phyloP scores from a whole-genome alignment of 371 early-diverging fungal species.

The Mortierella sp. region DNA sequence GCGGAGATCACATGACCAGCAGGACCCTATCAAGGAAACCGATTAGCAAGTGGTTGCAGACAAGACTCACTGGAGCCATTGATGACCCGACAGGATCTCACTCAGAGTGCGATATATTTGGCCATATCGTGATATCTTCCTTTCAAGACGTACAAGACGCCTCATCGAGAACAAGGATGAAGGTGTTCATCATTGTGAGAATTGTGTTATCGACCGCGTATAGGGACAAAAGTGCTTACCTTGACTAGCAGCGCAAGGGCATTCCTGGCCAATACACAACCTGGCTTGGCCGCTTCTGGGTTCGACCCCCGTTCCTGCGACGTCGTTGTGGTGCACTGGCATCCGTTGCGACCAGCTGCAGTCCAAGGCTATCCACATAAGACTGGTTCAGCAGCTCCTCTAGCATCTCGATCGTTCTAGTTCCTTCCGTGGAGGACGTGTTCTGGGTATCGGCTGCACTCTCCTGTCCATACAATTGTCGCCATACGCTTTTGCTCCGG shows the following conservation, averaged over 20 bases:
- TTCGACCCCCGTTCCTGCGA: neutral
- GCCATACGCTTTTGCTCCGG: slow-evolving; percentile 3
- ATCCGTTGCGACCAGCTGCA: neutral
- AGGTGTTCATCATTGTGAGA: slow-evolving; percentile 40
- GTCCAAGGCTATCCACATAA: slow-evolving; percentile 23
- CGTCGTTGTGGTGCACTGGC: neutral
- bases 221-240: neutral
- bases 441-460: neutral
- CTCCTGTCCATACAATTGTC: slow-evolving; percentile 19
- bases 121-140: slow-evolving; percentile 42
- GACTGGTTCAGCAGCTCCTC: slow-evolving; percentile 30
- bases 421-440: neutral
- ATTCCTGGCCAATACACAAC: slow-evolving; percentile 43
- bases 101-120: slow-evolving; percentile 34
- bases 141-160: slow-evolving; percentile 6
- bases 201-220: neutral
- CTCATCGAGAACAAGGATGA: slow-evolving; percentile 48
- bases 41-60: too few relatives aligned
- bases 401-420: slow-evolving; percentile 16
- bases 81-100: slow-evolving; percentile 14
- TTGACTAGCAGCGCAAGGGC: slow-evolving; percentile 31
- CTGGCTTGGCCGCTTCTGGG: neutral
- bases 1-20: too few relatives aligned
- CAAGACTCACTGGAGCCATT: neutral
- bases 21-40: too few relatives aligned